Conservation (phyloP, 2,329 filamentous ascomycete genomes). For the Westerdykella sp. region DNA sequence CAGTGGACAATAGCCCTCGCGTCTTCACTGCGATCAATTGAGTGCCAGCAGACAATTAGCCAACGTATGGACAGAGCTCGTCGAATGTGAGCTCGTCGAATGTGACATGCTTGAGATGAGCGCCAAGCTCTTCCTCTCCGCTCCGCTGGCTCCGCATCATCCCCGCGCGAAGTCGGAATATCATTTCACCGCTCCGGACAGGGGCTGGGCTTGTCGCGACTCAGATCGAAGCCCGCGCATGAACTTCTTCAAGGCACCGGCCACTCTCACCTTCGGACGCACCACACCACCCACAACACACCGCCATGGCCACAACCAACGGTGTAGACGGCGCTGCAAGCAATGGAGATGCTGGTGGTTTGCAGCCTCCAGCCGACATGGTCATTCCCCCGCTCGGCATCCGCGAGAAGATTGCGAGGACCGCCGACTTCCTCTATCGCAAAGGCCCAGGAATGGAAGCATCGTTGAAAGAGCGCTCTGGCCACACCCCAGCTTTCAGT, state of each 20-base stretch:
- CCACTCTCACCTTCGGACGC: constrained; percentile 4
- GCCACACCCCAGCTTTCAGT: constrained; percentile 79
- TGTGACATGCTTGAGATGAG: neutral
- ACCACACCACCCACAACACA: neutral
- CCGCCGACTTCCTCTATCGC: constrained; percentile 79
- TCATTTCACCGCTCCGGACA: too few species aligned
- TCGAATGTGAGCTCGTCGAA: too few species aligned
- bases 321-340: constrained; percentile 14
- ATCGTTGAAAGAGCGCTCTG: constrained; percentile 77
- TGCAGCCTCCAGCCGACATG: constrained; percentile 72
- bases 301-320: constrained; percentile 27
- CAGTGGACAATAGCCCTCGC: too few species aligned
- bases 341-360: constrained; percentile 9
- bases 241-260: constrained; percentile 2
- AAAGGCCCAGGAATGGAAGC: constrained; percentile 66
- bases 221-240: constrained; percentile 1
- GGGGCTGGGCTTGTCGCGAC: too few species aligned
- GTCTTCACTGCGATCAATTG: too few species aligned
- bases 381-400: constrained; percentile 83
- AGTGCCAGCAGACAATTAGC: too few species aligned
- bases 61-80: too few species aligned
- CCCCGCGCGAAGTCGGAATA: too few species aligned
- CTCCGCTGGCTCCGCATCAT: neutral
- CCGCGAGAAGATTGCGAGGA: constrained; percentile 82
- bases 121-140: constrained; percentile 4